Evolutionary conservation across 495 filamentous ascomycete genomes (phyloP).

Genomic region (Trichoderma orchidacearum): DNA sequence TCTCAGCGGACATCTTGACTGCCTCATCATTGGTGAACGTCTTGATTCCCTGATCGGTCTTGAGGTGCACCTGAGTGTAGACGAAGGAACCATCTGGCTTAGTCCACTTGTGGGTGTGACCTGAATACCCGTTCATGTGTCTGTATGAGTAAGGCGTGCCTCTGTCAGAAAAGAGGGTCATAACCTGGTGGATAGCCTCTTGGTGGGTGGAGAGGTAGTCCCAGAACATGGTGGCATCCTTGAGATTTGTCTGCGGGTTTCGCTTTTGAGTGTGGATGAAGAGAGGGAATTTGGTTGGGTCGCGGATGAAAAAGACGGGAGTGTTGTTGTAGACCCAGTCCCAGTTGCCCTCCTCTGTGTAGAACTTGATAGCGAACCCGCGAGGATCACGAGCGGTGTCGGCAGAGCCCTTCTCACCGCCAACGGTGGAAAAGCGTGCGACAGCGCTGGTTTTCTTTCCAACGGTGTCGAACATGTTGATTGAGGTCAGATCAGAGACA

Average conservation of each 20-base stretch:
- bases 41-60: conserved; percentile 57
- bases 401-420: conserved; percentile 34
- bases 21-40: conserved; percentile 53
- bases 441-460: conserved; percentile 43
- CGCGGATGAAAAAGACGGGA: conserved; percentile 46
- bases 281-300: conserved; percentile 54
- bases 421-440: conserved; percentile 45
- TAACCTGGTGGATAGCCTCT: conserved; percentile 54
- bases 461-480: conserved; percentile 23
- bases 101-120: conserved; percentile 28
- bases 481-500: conserved; percentile 9
- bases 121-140: conserved; percentile 56
- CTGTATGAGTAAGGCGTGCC: conserved; percentile 55
- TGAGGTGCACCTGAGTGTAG: conserved; percentile 31
- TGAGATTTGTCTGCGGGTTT: conserved; percentile 54
- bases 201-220: conserved; percentile 55
- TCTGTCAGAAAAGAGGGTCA: conserved; percentile 61
- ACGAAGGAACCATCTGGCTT: conserved; percentile 28
- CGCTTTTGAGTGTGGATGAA: conserved; percentile 52
- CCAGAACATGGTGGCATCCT: conserved; percentile 60
- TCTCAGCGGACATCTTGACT: conserved; percentile 40
- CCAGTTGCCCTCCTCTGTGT: conserved; percentile 46
- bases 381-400: conserved; percentile 42
- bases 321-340: conserved; percentile 43
- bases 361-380: conserved; percentile 51